These are phyloP conservation scores for Sugiyamaella lignohabitans DNA, from an alignment of 805 yeast genomes.

Conservation along the genomic window DNA sequence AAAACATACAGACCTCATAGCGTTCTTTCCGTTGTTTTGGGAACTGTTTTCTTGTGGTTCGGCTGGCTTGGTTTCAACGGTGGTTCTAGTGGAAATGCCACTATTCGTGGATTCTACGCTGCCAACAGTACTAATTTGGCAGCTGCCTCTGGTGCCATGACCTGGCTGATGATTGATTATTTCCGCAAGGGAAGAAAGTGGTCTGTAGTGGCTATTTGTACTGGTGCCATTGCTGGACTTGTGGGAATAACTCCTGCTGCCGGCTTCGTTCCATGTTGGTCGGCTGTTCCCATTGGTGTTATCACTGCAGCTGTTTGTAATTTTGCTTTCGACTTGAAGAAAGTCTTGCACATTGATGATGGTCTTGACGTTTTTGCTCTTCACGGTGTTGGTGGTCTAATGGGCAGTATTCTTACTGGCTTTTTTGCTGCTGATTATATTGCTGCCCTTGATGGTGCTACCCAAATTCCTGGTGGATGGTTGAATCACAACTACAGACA, in stretches of 20 bases:
- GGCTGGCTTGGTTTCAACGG: slow-evolving; percentile 99
- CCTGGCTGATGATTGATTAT: slow-evolving; percentile 91
- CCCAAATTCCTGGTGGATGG: slow-evolving; percentile 83
- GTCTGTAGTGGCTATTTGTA: slow-evolving; percentile 90
- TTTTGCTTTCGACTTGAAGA: slow-evolving; percentile 77
- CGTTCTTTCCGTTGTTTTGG: slow-evolving; percentile 82
- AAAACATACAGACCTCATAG: slow-evolving; percentile 94
- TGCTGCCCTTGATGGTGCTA: slow-evolving; percentile 67
- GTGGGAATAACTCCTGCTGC: slow-evolving; percentile 98
- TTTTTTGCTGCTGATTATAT: slow-evolving; percentile 92
- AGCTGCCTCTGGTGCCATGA: slow-evolving; percentile 85
- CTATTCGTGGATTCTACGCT: slow-evolving; percentile 93
- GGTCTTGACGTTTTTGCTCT: slow-evolving; percentile 93
- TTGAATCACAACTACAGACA: slow-evolving; percentile 82
- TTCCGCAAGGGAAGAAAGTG: slow-evolving; percentile 81
- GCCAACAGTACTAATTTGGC: slow-evolving; percentile 89
- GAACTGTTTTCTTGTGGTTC: slow-evolving; percentile 93
- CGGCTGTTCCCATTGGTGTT: slow-evolving; percentile 77
- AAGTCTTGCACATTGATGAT: slow-evolving; percentile 72
- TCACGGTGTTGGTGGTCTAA: slow-evolving; percentile 90
- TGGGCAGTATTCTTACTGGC: slow-evolving; percentile 81
- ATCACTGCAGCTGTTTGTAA: slow-evolving; percentile 74
- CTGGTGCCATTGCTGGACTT: slow-evolving; percentile 88
- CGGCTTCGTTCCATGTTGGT: slow-evolving; percentile 89
- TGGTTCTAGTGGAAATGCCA: slow-evolving; percentile 91